These are phyloP conservation scores for Yamadazyma atmosphaerica DNA, from an alignment of 1,139 yeast species.

Conservation along the genomic window DNA sequence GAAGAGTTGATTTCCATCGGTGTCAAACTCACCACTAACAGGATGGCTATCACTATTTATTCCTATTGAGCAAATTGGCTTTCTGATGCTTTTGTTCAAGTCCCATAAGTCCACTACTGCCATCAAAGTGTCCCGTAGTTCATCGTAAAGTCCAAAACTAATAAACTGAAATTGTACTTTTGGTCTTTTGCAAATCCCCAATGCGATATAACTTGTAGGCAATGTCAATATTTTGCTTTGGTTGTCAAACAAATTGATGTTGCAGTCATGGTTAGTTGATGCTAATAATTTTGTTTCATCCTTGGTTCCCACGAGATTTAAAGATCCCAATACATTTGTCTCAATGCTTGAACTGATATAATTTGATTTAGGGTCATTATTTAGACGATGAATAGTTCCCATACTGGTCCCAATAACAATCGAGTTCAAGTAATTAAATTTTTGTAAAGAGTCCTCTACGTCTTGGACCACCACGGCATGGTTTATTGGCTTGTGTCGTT, in stretches of 20 bases:
- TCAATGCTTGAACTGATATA: constrained; percentile 22
- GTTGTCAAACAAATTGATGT: constrained; percentile 12
- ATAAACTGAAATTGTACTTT: constrained; percentile 44
- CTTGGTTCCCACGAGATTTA: constrained; percentile 10
- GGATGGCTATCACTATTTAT: constrained; percentile 9
- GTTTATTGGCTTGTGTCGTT: constrained; percentile 6
- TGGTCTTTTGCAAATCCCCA: constrained; percentile 47
- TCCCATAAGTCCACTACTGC: constrained; percentile 60
- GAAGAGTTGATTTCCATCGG: constrained; percentile 21
- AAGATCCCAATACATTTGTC: constrained; percentile 6
- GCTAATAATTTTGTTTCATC: constrained; percentile 12
- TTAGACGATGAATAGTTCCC: constrained; percentile 45
- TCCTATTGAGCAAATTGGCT: constrained; percentile 28
- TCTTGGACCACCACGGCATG: constrained; percentile 8
- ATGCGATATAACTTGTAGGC: constrained; percentile 41
- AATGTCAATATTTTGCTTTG: constrained; percentile 14
- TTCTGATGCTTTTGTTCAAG: constrained; percentile 35
- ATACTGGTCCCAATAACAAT: constrained; percentile 46
- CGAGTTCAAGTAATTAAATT: constrained; percentile 7
- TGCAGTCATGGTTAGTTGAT: constrained; percentile 9
- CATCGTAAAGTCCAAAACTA: constrained; percentile 40
- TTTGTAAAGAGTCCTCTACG: constrained; percentile 14
- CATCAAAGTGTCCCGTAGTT: constrained; percentile 12
- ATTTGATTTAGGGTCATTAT: constrained; percentile 25
- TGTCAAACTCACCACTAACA: constrained; percentile 18